Evolutionary conservation across 2,329 filamentous ascomycete genomes (phyloP).

Genomic region (Penicillium sp.): DNA sequence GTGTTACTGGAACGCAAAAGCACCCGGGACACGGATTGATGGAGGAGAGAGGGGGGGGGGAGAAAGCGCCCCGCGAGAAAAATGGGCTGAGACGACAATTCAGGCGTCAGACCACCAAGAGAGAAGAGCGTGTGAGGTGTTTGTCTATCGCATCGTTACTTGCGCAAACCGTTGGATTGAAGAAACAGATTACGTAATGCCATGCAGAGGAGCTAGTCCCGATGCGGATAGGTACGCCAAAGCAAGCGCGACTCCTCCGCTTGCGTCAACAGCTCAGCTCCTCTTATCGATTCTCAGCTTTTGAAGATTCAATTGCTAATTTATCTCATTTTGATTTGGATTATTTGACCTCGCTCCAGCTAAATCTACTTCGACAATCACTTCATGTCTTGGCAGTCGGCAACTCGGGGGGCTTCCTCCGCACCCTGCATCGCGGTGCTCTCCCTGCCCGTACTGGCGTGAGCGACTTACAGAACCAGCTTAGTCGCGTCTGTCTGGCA

Average conservation of each 20-base stretch:
- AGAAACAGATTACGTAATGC: neutral
- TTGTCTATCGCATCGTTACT: slow-evolving; percentile 2
- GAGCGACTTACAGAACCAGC: slow-evolving; percentile 28
- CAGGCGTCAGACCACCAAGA: neutral
- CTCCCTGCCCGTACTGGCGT: slow-evolving; percentile 29
- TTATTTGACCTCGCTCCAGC: neutral
- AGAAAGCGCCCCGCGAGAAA: neutral
- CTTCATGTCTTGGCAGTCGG: slow-evolving; percentile 36
- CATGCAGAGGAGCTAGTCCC: slow-evolving; percentile 7
- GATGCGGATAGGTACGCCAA: slow-evolving; percentile 27
- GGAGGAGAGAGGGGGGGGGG: slow-evolving; percentile 9
- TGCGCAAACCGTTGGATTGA: neutral
- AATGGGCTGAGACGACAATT: neutral
- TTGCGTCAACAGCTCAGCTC: slow-evolving; percentile 30
- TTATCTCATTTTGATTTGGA: neutral
- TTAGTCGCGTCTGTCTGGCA: slow-evolving; percentile 28
- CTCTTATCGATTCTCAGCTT: slow-evolving; percentile 1
- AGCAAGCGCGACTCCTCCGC: slow-evolving; percentile 29
- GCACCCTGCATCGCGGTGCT: slow-evolving; percentile 28
- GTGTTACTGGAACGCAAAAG: slow-evolving; percentile 46
- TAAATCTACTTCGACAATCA: neutral
- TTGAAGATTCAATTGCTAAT: neutral
- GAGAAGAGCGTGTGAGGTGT: neutral
- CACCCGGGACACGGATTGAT: slow-evolving; percentile 23
- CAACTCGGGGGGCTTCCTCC: slow-evolving; percentile 34